Percentiles rank a stretch among this genome's conserved stretches.
Conservation (phyloP, 768 basidiomycete species). For the Ephemerocybe angulata region DNA sequence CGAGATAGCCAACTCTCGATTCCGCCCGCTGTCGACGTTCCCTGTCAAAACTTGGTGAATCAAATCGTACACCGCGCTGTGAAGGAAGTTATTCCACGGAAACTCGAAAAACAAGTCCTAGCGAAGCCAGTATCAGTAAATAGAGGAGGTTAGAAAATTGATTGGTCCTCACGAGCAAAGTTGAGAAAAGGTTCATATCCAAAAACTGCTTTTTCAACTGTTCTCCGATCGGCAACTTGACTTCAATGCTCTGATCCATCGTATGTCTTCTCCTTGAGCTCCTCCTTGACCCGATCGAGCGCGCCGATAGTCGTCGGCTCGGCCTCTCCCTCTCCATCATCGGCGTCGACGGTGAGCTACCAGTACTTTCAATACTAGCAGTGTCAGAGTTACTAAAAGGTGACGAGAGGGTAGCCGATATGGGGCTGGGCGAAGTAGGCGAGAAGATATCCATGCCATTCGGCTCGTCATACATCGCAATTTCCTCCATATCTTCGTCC, state of each 20-base stretch:
- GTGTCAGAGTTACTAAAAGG: neutral
- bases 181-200: constrained; percentile 66
- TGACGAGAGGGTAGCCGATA: neutral
- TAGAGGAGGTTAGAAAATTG: neutral
- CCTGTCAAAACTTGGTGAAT: constrained; percentile 94
- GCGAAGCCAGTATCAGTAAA: constrained; percentile 1
- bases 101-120: constrained; percentile 95
- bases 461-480: constrained; percentile 69
- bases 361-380: neutral
- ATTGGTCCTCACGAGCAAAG: constrained; percentile 61
- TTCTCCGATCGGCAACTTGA: constrained; percentile 63
- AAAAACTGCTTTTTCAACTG: constrained; percentile 75
- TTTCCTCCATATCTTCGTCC: constrained; percentile 81
- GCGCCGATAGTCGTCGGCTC: constrained; percentile 11
- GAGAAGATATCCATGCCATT: neutral
- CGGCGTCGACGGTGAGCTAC: constrained; percentile 1
- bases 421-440: neutral
- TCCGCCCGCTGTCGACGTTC: constrained; percentile 74
- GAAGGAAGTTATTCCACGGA: constrained; percentile 97
- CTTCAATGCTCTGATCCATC: constrained; percentile 31
- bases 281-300: constrained; percentile 40
- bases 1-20: constrained; percentile 77
- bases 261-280: constrained; percentile 47
- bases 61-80: constrained; percentile 94
- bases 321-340: neutral